phyloP scores from a whole-genome alignment of 2,329 filamentous ascomycete genomes.

The Xylariaceae sp. region DNA sequence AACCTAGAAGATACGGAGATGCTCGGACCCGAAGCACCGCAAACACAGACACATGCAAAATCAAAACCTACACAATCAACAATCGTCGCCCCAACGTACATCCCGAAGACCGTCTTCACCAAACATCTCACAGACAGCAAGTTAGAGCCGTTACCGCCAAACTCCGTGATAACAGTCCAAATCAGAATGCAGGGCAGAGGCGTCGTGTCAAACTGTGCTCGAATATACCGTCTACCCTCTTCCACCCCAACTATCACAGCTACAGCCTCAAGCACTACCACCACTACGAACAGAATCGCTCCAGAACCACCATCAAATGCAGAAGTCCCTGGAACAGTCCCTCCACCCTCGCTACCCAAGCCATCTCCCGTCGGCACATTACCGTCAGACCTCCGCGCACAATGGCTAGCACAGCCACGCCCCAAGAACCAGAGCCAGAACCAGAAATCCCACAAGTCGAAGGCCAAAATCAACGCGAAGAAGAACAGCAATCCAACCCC shows the following conservation, averaged over 20 bases:
- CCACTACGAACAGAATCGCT: not conserved
- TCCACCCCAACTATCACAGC: not conserved
- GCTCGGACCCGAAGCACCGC: not conserved
- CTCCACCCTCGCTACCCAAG: slow-evolving; percentile 16
- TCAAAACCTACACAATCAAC: slow-evolving; percentile 19
- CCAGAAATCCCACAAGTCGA: not conserved
- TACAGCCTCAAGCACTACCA: not conserved
- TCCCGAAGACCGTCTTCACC: slow-evolving; percentile 35
- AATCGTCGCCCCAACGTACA: slow-evolving; percentile 29
- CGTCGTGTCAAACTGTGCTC: slow-evolving; percentile 65
- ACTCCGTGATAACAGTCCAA: slow-evolving; percentile 56
- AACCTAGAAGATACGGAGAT: slow-evolving; percentile 5
- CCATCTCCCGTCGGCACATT: slow-evolving; percentile 22
- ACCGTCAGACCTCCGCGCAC: slow-evolving; percentile 52
- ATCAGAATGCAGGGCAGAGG: slow-evolving; percentile 68
- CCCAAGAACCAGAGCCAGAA: not conserved
- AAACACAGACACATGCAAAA: not conserved
- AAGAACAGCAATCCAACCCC: slow-evolving; percentile 16
- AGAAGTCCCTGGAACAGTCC: slow-evolving; percentile 46
- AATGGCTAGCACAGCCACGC: slow-evolving; percentile 63
- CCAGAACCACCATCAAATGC: slow-evolving; percentile 26
- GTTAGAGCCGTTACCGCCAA: slow-evolving; percentile 27
- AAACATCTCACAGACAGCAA: slow-evolving; percentile 26
- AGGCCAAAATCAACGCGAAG: slow-evolving; percentile 23
- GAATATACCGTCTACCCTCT: slow-evolving; percentile 80